Conservation (phyloP, 371 early-diverging fungal genomes). For the Mortierella sp. region DNA sequence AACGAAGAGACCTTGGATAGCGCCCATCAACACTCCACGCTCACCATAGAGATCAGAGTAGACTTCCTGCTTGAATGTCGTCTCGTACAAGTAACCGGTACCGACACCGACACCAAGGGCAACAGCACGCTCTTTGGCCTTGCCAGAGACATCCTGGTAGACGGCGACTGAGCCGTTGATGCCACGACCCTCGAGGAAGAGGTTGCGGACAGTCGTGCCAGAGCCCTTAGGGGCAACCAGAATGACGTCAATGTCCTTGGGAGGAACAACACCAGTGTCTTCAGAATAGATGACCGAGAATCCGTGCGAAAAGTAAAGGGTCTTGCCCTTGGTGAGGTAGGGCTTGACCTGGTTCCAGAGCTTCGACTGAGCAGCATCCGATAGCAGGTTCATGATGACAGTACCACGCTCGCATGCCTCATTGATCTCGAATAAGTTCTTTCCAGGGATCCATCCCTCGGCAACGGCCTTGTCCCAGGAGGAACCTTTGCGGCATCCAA, state of each 20-base stretch:
- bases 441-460: constrained; percentile 97
- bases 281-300: constrained; percentile 95
- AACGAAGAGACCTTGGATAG: constrained; percentile 96
- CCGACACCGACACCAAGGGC: constrained; percentile 96
- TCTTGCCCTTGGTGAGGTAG: constrained; percentile 95
- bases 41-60: constrained; percentile 97
- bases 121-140: constrained; percentile 93
- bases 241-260: constrained; percentile 94
- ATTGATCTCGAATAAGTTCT: constrained; percentile 94
- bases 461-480: constrained; percentile 94
- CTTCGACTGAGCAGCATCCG: constrained; percentile 96
- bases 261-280: constrained; percentile 92
- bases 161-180: constrained; percentile 98
- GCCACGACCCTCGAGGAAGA: constrained; percentile 97
- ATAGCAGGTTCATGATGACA: constrained; percentile 95
- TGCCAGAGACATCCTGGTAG: constrained; percentile 92
- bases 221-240: constrained; percentile 97
- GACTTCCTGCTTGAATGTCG: constrained; percentile 96
- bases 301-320: constrained; percentile 98
- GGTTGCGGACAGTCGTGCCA: constrained; percentile 95
- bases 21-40: constrained; percentile 98
- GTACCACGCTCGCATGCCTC: constrained; percentile 93
- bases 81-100: constrained; percentile 97
- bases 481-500: constrained; percentile 94
- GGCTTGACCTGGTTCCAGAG: constrained; percentile 93